phyloP scores from a whole-genome alignment of 2,329 filamentous ascomycete species.

The Teratosphaeria nubilosa region DNA sequence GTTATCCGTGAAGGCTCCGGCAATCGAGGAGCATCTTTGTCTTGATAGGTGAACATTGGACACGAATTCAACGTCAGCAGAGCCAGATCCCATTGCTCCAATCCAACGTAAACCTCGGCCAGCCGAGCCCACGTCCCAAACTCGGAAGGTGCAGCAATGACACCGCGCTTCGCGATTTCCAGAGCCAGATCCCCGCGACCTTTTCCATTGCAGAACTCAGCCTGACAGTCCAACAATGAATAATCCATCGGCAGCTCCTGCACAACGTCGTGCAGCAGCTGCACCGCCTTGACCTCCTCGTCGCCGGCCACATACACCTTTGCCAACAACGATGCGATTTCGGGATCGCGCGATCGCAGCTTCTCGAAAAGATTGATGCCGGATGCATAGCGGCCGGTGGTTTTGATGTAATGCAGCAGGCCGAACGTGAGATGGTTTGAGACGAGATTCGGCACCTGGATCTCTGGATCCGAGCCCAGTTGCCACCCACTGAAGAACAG shows the following conservation, averaged over 20 bases:
- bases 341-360: conserved; percentile 76
- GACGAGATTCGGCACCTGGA: conserved; percentile 93
- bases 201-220: conserved; percentile 82
- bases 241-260: conserved; percentile 96
- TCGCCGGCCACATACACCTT: conserved; percentile 90
- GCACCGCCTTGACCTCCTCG: conserved; percentile 91
- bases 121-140: conserved; percentile 94
- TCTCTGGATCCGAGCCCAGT: conserved; percentile 89
- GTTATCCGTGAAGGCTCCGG: conserved; percentile 82
- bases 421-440: conserved; percentile 94
- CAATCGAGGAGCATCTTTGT: conserved; percentile 92
- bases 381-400: conserved; percentile 85
- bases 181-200: conserved; percentile 77
- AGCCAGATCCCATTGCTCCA: conserved; percentile 95
- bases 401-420: conserved; percentile 86
- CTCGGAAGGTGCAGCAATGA: conserved; percentile 89
- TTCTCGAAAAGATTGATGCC: conserved; percentile 98
- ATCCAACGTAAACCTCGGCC: conserved; percentile 83
- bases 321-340: conserved; percentile 85
- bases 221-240: conserved; percentile 87
- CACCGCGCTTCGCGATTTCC: conserved; percentile 87
- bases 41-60: conserved; percentile 99
- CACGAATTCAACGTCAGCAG: conserved; percentile 94
- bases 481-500: conserved; percentile 92
- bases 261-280: conserved; percentile 76